A percentile compares a stretch with the other conserved stretches of the same genome.
Evolutionary conservation across 2,329 filamentous ascomycete species (phyloP).

Genomic region (Pseudonectria foliicola): DNA sequence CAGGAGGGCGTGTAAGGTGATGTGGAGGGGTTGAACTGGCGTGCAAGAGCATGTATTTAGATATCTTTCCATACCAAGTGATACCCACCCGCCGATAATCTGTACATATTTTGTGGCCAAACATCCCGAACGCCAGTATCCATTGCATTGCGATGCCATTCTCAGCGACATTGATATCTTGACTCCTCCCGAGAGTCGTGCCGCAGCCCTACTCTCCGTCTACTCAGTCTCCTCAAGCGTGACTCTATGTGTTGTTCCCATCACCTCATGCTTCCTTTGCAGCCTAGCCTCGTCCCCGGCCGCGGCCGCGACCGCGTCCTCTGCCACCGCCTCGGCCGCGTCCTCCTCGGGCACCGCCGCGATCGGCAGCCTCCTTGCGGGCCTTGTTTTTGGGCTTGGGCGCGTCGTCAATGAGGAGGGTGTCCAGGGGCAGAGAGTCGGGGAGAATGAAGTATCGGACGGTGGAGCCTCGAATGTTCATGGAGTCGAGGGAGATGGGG

Average conservation of each 20-base stretch:
- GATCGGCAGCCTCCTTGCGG: constrained; percentile 68
- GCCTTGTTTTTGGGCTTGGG: constrained; percentile 99
- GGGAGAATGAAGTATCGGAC: constrained; percentile 96
- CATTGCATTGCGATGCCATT: constrained; percentile 22
- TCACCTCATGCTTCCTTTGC: neutral
- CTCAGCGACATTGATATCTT: constrained; percentile 9
- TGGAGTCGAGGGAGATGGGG: constrained; percentile 81
- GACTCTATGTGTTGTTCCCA: neutral
- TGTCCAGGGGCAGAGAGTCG: constrained; percentile 90
- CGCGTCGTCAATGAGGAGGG: constrained; percentile 89
- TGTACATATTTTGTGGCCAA: constrained; percentile 24
- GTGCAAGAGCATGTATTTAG: constrained; percentile 23
- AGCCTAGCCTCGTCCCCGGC: constrained; percentile 27
- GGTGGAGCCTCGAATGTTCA: constrained; percentile 93
- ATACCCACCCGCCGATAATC: constrained; percentile 22
- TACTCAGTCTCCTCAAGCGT: constrained; percentile 3
- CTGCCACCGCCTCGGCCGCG: constrained; percentile 47
- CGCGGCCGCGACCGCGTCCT: constrained; percentile 42
- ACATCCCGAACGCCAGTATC: constrained; percentile 30
- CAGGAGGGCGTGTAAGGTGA: neutral
- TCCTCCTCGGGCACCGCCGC: constrained; percentile 46
- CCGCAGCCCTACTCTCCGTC: constrained; percentile 10
- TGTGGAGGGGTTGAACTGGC: constrained; percentile 3
- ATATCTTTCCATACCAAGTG: constrained; percentile 25
- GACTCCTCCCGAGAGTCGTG: constrained; percentile 9